A percentile compares a stretch with the other conserved stretches of the same genome.
Conservation (phyloP, 2,329 filamentous ascomycete species). For the Alternaria burnsii region DNA sequence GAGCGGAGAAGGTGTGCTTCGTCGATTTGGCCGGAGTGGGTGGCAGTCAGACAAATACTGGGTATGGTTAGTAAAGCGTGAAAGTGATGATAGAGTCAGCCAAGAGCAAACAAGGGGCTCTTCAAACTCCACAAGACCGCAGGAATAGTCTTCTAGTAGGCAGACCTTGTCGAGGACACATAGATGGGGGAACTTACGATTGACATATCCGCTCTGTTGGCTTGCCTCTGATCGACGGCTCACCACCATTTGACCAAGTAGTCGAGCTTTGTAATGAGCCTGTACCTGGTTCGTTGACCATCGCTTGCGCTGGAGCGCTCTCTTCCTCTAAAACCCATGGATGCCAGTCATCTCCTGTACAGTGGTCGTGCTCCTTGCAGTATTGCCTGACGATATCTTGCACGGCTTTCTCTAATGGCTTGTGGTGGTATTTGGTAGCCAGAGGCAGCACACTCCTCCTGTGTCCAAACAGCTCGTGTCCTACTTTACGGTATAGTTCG, state of each 20-base stretch:
- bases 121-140: background rate
- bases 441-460: conserved; percentile 55
- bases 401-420: conserved; percentile 59
- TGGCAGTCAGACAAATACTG: conserved; percentile 59
- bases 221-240: conserved; percentile 11
- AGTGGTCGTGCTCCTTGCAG: conserved; percentile 54
- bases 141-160: background rate
- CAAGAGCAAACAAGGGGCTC: background rate
- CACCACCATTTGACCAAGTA: conserved; percentile 29
- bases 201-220: conserved; percentile 49
- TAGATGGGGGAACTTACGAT: conserved; percentile 36
- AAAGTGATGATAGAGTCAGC: background rate
- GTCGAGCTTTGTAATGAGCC: conserved; percentile 26
- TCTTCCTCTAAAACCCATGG: conserved; percentile 48
- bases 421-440: conserved; percentile 60
- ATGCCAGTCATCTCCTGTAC: conserved; percentile 56
- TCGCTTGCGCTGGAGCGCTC: background rate
- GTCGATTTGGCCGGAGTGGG: conserved; percentile 56
- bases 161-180: background rate
- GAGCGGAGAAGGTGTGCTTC: conserved; percentile 60
- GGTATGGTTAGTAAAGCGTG: conserved; percentile 10
- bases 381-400: conserved; percentile 55
- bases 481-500: conserved; percentile 57
- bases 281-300: background rate
- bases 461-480: conserved; percentile 59